Evolutionary conservation across 768 basidiomycete species (phyloP).

Genomic region (Boletus reticulatus): DNA sequence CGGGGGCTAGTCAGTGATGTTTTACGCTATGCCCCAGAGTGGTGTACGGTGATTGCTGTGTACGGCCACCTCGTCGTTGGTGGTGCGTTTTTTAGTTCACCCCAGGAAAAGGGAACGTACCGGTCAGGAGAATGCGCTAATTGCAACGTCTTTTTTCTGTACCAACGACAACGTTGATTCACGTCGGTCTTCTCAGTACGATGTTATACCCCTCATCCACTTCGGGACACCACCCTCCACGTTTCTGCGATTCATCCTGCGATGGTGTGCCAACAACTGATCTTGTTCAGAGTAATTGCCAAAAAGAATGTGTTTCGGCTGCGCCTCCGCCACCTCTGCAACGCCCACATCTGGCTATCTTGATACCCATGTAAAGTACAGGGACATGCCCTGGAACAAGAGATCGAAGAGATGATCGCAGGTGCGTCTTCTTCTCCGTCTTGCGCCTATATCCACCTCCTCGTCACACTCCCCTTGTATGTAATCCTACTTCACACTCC

Average conservation of each 20-base stretch:
- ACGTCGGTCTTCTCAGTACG: slow-evolving; percentile 38
- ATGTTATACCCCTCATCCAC: slow-evolving; percentile 79
- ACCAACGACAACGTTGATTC: too few species aligned
- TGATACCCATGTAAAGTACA: slow-evolving; percentile 65
- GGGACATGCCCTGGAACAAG: slow-evolving; percentile 38
- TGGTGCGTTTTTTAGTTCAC: slow-evolving; percentile 72
- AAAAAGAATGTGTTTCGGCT: slow-evolving; percentile 76
- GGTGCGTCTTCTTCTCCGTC: slow-evolving; percentile 34
- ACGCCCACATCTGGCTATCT: slow-evolving; percentile 63
- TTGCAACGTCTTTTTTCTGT: slow-evolving; percentile 55
- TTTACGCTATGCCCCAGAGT: slow-evolving; percentile 64
- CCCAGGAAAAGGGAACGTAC: slow-evolving; percentile 70
- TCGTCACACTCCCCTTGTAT: slow-evolving; percentile 7
- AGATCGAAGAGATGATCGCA: slow-evolving; percentile 46
- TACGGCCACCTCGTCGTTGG: slow-evolving; percentile 74
- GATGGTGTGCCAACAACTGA: slow-evolving; percentile 45
- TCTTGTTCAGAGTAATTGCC: background rate
- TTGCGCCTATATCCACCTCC: slow-evolving; percentile 23
- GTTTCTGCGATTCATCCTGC: slow-evolving; percentile 84
- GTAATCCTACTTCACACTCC: slow-evolving; percentile 19
- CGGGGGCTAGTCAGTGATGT: slow-evolving; percentile 61
- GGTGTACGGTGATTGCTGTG: slow-evolving; percentile 70
- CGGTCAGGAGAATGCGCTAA: slow-evolving; percentile 79
- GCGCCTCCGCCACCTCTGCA: slow-evolving; percentile 56
- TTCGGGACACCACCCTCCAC: slow-evolving; percentile 77